Base-by-base conservation (phyloP, 768 basidiomycete species). In the Podaxis mareebaensis region DNA sequence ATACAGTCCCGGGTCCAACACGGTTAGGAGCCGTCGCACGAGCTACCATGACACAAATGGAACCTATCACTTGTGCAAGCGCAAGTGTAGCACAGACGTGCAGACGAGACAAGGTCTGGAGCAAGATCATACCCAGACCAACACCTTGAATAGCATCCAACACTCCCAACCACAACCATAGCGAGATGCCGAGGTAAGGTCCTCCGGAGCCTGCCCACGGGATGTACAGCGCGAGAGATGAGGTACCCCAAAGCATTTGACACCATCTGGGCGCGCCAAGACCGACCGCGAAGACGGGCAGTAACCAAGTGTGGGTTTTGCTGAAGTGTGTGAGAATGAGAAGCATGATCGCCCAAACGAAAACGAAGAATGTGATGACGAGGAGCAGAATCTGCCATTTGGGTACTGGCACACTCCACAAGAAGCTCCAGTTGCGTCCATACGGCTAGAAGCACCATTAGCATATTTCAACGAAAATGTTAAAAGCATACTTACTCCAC, bases 181-280 rank as follows among this genome's bases (percentile, higher is more conserved):
- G 78, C 28, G 90, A 91, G 30, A 94, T 84, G 48, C 93, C 93
- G 60, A 96, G 86, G 72, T 96, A 97, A 24, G 95, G 93, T 17
- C 95, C 95, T 3, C 82, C 86, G 11, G 71, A 72, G 11, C 95
- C 94, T 2, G 91, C 95, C 95, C 95, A 97, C 4, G 95, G 94
- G 63, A 97, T 90, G 72, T 96, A 97, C 15, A 95, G 77, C 3
- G 93, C 95, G 49, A 97, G 83, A 36, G 93, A 95, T 4, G 95
- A 96, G 8, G 94, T 95, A 69, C 95, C 95, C 95, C 95, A 97
- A 53, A 95, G 77, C 87, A 95, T 96, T 86, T 96, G 95, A 80
- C 95, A 96, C 95, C 95, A 97, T 70, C 93, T 78, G 11, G 95
- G 95, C 30, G 93, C 93, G 49, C 95, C 95, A 59, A 97, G 84